Percentiles rank a stretch among this genome's conserved stretches.
Evolutionary conservation across 805 yeast species (phyloP).

Genomic region (Cyberlindnera saturnus): DNA sequence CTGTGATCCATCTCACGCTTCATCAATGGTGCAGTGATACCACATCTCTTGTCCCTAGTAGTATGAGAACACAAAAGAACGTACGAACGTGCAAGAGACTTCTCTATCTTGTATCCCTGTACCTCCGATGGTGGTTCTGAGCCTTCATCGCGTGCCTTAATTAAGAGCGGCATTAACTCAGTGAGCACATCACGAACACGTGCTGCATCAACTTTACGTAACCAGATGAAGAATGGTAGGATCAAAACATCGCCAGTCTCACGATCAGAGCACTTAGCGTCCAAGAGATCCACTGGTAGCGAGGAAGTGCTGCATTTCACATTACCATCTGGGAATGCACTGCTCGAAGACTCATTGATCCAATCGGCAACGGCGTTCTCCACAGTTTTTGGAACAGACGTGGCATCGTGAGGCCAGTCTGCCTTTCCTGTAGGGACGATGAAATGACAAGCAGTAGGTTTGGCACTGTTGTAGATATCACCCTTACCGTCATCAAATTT

Average conservation of each 20-base stretch:
- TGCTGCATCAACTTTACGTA: conserved; percentile 39
- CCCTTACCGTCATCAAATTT: conserved; percentile 27
- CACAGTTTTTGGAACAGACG: conserved; percentile 39
- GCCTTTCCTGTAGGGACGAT: conserved; percentile 77
- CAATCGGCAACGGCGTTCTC: conserved; percentile 39
- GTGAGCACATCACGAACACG: conserved; percentile 93
- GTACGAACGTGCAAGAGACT: conserved; percentile 37
- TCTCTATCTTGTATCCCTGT: conserved; percentile 26
- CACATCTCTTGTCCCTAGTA: conserved; percentile 90
- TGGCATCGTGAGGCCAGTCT: conserved; percentile 82
- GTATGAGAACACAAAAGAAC: conserved; percentile 83
- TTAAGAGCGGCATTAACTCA: conserved; percentile 50
- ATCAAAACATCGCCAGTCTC: conserved; percentile 55
- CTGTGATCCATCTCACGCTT: conserved; percentile 70
- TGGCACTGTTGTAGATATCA: conserved; percentile 58
- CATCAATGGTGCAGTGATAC: conserved; percentile 88
- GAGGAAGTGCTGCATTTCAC: conserved; percentile 53
- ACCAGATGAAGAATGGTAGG: conserved; percentile 72
- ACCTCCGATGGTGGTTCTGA: conserved; percentile 13
- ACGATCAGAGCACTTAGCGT: conserved; percentile 36
- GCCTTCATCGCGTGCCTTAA: conserved; percentile 21
- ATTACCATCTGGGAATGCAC: conserved; percentile 18
- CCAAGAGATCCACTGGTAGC: conserved; percentile 40
- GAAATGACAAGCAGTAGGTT: conserved; percentile 63
- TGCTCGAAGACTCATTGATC: conserved; percentile 16